These are phyloP conservation scores for Paralagenidium karlingii DNA, from an alignment of 352 stramenopile species.

Conservation along the genomic window DNA sequence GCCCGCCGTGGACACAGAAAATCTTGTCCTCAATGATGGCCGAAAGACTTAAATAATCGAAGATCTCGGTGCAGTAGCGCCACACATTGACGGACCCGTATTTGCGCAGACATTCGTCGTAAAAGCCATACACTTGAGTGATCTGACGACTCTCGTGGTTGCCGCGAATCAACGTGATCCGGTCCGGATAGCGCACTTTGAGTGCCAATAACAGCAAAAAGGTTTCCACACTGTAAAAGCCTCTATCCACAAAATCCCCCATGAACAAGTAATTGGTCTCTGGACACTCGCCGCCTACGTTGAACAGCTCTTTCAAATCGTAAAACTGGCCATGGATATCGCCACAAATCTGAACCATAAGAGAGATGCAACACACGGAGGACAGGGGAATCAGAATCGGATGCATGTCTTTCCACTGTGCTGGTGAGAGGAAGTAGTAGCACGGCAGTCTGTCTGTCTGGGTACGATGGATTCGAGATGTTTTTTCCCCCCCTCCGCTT, in stretches of 20 bases:
- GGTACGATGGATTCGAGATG: background rate
- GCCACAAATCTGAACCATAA: slow-evolving; percentile 98
- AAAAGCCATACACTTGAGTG: slow-evolving; percentile 99
- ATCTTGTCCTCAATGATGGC: slow-evolving; percentile 99
- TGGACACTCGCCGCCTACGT: slow-evolving; percentile 95
- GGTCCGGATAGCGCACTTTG: slow-evolving; percentile 98
- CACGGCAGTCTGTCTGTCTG: background rate
- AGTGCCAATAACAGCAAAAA: slow-evolving; percentile 96
- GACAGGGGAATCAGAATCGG: background rate
- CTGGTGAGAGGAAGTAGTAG: background rate
- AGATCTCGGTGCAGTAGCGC: slow-evolving; percentile 99
- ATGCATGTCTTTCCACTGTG: slow-evolving; percentile 2
- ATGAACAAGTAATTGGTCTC: slow-evolving; percentile 99
- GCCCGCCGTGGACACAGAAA: slow-evolving; percentile 97
- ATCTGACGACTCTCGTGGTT: slow-evolving; percentile 99
- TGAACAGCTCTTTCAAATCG: slow-evolving; percentile 98
- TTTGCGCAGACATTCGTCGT: slow-evolving; percentile 97
- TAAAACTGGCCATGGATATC: slow-evolving; percentile 99
- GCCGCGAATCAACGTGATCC: slow-evolving; percentile 97
- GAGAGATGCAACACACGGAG: no score
- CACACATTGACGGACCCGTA: slow-evolving; percentile 99
- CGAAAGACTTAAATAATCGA: slow-evolving; percentile 97
- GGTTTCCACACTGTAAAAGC: slow-evolving; percentile 99
- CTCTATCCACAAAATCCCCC: slow-evolving; percentile 99
- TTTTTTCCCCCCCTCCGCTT: background rate